These are phyloP conservation scores for Amanita rimosa DNA, from an alignment of 768 basidiomycete species.

Conservation along the genomic window DNA sequence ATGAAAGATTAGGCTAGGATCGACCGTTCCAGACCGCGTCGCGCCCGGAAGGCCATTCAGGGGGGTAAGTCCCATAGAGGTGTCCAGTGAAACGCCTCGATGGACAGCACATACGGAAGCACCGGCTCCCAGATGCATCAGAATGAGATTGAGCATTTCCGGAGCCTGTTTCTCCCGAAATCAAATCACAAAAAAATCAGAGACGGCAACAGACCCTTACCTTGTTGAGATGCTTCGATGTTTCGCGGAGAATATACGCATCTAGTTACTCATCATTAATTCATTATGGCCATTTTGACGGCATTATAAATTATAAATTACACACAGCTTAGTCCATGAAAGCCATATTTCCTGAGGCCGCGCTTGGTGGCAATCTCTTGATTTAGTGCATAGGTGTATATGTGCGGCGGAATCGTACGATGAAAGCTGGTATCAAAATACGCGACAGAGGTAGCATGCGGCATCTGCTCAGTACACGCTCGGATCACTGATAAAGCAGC, in stretches of 20 bases:
- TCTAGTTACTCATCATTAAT: slow-evolving; percentile 29
- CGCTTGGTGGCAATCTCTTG: slow-evolving; percentile 47
- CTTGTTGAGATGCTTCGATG: slow-evolving; percentile 49
- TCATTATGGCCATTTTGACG: not conserved
- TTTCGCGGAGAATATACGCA: slow-evolving; percentile 53
- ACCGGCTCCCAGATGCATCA: slow-evolving; percentile 86
- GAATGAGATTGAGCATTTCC: slow-evolving; percentile 56
- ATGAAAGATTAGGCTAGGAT: slow-evolving; percentile 85
- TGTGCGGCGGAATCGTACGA: slow-evolving; percentile 59
- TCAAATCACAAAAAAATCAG: not conserved
- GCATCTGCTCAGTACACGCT: slow-evolving; percentile 50
- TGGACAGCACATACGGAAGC: slow-evolving; percentile 74
- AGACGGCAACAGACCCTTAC: slow-evolving; percentile 13
- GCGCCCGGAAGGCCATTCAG: slow-evolving; percentile 84
- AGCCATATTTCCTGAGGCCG: slow-evolving; percentile 82
- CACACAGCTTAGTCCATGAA: slow-evolving; percentile 76
- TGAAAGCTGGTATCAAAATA: slow-evolving; percentile 90
- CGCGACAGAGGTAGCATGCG: slow-evolving; percentile 62
- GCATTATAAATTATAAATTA: slow-evolving; percentile 2
- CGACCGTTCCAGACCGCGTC: slow-evolving; percentile 73
- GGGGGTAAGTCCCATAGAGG: slow-evolving; percentile 88
- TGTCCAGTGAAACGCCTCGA: slow-evolving; percentile 67
- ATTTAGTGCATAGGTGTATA: slow-evolving; percentile 72
- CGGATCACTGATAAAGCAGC: slow-evolving; percentile 50
- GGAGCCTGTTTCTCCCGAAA: slow-evolving; percentile 20